Evolutionary conservation across 257 asterid species (phyloP), one percentile per base, ranked within the genome.

Genomic region (Penstemon barbatus): DNA sequence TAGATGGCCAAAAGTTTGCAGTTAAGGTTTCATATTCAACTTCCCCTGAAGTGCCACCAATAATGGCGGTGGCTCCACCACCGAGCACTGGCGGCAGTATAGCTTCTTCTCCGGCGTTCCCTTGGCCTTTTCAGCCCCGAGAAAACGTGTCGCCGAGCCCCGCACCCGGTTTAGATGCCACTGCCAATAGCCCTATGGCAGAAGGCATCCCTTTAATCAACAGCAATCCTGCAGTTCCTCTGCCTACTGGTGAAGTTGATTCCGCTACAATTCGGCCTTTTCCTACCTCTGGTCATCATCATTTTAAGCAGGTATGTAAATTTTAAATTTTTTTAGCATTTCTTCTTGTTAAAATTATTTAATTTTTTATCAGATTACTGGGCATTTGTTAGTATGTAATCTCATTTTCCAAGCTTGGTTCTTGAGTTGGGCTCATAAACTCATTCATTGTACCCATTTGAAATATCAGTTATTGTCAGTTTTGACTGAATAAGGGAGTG

Each of bases 201-300:
- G 85, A 85, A 45, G 96, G 88, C 5, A 74, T 83, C 42, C 96
- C 99, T 3, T 88, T 93, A 48, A 93, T 93, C 72, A 87, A 81
- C 61, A 93, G 99, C 73, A 93, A 84, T 57, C 99, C 99, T 25
- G 97, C 96, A 19, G 97, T 90, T 73, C 99, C 99, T 39, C 81
- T 93, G 44, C 99, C 99, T 1, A 87, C 99, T 4, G 97, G 99
- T 8, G 99, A 90, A 80, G 91, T 88, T n/a, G 99, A 93, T 5
- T 87, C 99, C 38, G 86, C 96, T 48, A 93, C 97, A 7, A 85
- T 88, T 69, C 86, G 90, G 1, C 96, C 97, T 58, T 42, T 75
- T 63, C 85, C 95, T 18, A 78, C 85, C 1, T 82, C 96, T 57
- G 81, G 72, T 10, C 59, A 68, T 66, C 82, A 15, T 10, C 76